Percentiles rank a stretch among this genome's conserved stretches.
These are phyloP conservation scores for Meyerozyma sp. DNA, from an alignment of 1,139 yeast species.

Conservation along the genomic window DNA sequence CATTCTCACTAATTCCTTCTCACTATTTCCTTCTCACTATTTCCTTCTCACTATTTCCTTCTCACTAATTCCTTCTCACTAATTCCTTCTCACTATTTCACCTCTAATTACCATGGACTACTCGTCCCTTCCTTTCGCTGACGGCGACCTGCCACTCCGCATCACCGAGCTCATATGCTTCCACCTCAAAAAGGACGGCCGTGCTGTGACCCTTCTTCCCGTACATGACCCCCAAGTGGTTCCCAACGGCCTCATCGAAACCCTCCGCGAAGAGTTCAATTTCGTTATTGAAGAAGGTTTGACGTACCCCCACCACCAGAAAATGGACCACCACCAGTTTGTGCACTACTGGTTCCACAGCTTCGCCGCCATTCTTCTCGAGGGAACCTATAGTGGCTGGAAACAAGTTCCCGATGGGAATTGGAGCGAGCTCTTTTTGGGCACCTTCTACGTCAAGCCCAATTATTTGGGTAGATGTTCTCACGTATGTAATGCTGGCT, in stretches of 20 bases:
- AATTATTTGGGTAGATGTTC: slow-evolving; percentile 74
- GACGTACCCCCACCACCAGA: slow-evolving; percentile 41
- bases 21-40: no score
- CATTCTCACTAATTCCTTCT: no score
- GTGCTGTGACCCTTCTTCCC: slow-evolving; percentile 31
- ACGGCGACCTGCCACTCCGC: slow-evolving; percentile 15
- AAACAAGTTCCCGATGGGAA: slow-evolving; percentile 12
- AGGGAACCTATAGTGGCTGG: slow-evolving; percentile 26
- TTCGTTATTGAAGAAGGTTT: slow-evolving; percentile 44
- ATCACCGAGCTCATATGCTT: slow-evolving; percentile 23
- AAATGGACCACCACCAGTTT: slow-evolving; percentile 27
- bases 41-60: no score
- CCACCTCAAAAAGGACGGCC: slow-evolving; percentile 23
- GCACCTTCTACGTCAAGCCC: slow-evolving; percentile 72
- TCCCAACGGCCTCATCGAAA: slow-evolving; percentile 30
- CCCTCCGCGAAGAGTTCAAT: slow-evolving; percentile 36
- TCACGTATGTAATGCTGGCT: slow-evolving; percentile 78
- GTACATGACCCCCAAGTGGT: slow-evolving; percentile 23
- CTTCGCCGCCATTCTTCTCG: slow-evolving; percentile 41
- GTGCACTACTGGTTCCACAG: slow-evolving; percentile 37
- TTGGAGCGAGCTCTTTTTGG: slow-evolving; percentile 48
- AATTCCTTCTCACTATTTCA: no score
- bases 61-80: no score
- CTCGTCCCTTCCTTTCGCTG: slow-evolving; percentile 30
- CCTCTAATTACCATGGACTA: background rate